Percentiles rank a stretch among this genome's conserved stretches.
Evolutionary conservation across 108 stramenopile species (phyloP).

Genomic region (Discostella stelligeroides): DNA sequence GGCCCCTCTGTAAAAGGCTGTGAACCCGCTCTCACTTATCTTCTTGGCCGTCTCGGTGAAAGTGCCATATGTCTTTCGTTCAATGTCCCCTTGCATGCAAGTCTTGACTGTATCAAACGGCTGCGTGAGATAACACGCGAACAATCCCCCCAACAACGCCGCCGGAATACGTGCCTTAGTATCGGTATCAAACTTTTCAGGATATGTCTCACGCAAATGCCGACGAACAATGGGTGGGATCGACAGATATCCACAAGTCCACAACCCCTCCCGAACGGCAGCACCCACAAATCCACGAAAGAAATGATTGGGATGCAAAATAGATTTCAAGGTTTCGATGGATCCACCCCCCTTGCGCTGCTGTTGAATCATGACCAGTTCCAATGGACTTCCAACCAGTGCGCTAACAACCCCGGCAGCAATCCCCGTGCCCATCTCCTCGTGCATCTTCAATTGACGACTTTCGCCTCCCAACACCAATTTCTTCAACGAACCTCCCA

Average conservation of each 20-base stretch:
- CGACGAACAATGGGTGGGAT: slow-evolving; percentile 89
- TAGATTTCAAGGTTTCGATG: slow-evolving; percentile 52
- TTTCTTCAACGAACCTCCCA: slow-evolving; percentile 82
- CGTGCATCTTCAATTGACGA: slow-evolving; percentile 50
- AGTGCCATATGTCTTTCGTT: slow-evolving; percentile 74
- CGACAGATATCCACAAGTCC: slow-evolving; percentile 90
- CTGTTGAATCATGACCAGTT: slow-evolving; percentile 96
- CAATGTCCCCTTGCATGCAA: slow-evolving; percentile 96
- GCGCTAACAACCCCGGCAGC: slow-evolving; percentile 81
- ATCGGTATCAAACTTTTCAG: slow-evolving; percentile 80
- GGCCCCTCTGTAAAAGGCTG: slow-evolving; percentile 91
- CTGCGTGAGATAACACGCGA: slow-evolving; percentile 90
- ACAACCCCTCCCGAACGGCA: slow-evolving; percentile 88
- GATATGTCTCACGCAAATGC: slow-evolving; percentile 71
- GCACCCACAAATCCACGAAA: slow-evolving; percentile 80
- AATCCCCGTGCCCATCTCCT: slow-evolving; percentile 87
- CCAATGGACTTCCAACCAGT: slow-evolving; percentile 86
- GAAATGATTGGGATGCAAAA: slow-evolving; percentile 64
- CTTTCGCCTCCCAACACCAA: slow-evolving; percentile 57
- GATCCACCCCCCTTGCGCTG: slow-evolving; percentile 85
- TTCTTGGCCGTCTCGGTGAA: slow-evolving; percentile 73
- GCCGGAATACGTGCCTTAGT: slow-evolving; percentile 89
- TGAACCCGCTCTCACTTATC: slow-evolving; percentile 70
- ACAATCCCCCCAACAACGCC: slow-evolving; percentile 84
- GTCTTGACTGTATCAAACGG: slow-evolving; percentile 94